Base-by-base conservation (phyloP, 2,329 filamentous ascomycete species). In the Cladosporium oxysporum region DNA sequence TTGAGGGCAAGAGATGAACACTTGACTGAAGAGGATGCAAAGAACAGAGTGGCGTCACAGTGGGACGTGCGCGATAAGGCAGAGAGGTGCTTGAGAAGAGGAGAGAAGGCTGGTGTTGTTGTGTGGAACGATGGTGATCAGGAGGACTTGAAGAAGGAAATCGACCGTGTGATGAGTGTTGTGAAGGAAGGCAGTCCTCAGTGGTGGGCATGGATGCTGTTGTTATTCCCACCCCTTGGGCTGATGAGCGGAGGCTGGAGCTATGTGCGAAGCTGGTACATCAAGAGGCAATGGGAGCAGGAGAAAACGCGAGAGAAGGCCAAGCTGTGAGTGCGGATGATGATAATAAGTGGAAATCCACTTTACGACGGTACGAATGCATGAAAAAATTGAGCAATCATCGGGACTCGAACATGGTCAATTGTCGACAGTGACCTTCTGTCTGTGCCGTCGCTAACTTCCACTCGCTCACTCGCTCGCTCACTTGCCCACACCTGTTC, bases 81-180 rank as follows among this genome's bases (percentile, higher is more conserved):
- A 21, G 84, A 85, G 76, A 83, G 92, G 76, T 91, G 89, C 67
- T 83, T 90, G 78, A 87, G 85, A 57, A 82, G 92, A 53, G 87
- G 87, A 4, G 73, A 76, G 50, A 82, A 81, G 7, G 85, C 84
- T 58, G 94, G 93, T 0, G 85, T 93, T 3, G 92, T 97, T 37
- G 85, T 99, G 28, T 95, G 91, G 91, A 99, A 99, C 79, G 94
- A 98, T 79, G 87, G 87, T 2, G 87, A 87, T 57, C 88, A 83
- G 74, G 88, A 88, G 41, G 87, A 92, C 68, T 77, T 99, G 74
- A 85, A 86, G 78, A 78, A 75, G 60, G 88, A 92, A 76, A 81
- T 98, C 12, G 83, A 84, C 61, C 82, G 80, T 66, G 90, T 89
- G 8, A 87, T 98, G 81, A 75, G 73, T 4, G 83, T 84, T 67